These are phyloP conservation scores for Euphorbia pulcherrima DNA, from an alignment of 345 rosid genomes.

Conservation along the genomic window DNA sequence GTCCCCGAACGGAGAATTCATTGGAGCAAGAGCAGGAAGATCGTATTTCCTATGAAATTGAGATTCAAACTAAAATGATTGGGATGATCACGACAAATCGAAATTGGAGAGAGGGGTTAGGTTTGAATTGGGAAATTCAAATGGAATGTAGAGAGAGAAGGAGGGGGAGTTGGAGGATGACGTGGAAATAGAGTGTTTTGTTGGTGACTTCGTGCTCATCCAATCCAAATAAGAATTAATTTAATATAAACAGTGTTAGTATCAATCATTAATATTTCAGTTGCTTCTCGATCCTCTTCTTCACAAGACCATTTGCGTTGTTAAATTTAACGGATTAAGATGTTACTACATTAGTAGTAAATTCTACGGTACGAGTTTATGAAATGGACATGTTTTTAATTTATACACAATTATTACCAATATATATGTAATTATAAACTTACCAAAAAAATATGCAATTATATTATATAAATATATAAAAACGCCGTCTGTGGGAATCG, in stretches of 20 bases:
- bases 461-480: no score
- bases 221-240: conserved; percentile 10
- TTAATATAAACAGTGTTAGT: neutral
- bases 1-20: conserved; percentile 27
- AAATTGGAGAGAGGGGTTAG: neutral
- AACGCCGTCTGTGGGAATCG: conserved; percentile 76
- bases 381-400: no score
- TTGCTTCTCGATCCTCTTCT: neutral
- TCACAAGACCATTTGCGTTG: no score
- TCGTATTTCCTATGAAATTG: no score
- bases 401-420: no score
- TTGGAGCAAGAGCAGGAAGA: no score
- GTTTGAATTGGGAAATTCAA: neutral
- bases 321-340: no score
- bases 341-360: no score
- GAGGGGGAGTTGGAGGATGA: neutral
- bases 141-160: neutral
- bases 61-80: no score
- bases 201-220: conserved; percentile 10
- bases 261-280: neutral
- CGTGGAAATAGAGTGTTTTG: conserved; percentile 3
- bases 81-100: neutral
- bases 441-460: no score
- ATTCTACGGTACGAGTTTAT: no score
- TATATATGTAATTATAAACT: no score